Percentiles rank a stretch among this genome's conserved stretches.
Evolutionary conservation across 352 stramenopile species (phyloP).

Genomic region (Globisporangium emineosum): DNA sequence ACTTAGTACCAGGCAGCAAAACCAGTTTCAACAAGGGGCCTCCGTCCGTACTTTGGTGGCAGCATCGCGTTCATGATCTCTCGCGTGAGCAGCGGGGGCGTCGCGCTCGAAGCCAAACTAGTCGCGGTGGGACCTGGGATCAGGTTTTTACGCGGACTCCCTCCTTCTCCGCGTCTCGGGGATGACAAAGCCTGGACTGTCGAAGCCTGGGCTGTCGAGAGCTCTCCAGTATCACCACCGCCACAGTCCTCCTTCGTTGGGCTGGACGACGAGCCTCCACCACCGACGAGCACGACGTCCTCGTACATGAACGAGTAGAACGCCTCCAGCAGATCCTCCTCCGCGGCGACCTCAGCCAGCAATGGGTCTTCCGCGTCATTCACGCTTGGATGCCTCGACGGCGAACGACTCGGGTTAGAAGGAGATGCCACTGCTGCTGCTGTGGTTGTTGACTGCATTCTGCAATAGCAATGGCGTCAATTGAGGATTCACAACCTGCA

Average conservation of each 20-base stretch:
- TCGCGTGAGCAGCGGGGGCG: conserved; percentile 25
- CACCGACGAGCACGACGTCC: conserved; percentile 37
- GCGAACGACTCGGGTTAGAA: background rate
- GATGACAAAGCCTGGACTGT: conserved; percentile 20
- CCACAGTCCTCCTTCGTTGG: conserved; percentile 26
- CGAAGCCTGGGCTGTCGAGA: background rate
- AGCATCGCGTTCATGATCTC: conserved; percentile 71
- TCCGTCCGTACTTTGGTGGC: conserved; percentile 57
- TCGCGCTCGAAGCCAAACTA: conserved; percentile 13
- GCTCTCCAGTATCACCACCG: background rate
- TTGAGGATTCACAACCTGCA: too few species aligned
- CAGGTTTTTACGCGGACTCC: conserved; percentile 21
- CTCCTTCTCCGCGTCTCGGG: conserved; percentile 15
- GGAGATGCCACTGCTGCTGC: background rate
- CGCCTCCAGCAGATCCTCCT: conserved; percentile 37
- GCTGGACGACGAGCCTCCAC: conserved; percentile 22
- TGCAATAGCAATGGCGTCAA: background rate
- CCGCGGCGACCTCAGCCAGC: conserved; percentile 19
- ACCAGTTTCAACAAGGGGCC: too few species aligned
- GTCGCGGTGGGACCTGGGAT: conserved; percentile 11
- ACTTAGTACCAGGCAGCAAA: background rate
- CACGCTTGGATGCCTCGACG: background rate
- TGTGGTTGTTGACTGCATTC: background rate
- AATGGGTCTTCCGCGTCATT: conserved; percentile 6
- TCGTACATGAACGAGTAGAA: conserved; percentile 72